Evolutionary conservation across 2,329 filamentous ascomycete genomes (phyloP), one percentile per base, ranked within the genome.

Genomic region (Pseudocercospora fuligena): DNA sequence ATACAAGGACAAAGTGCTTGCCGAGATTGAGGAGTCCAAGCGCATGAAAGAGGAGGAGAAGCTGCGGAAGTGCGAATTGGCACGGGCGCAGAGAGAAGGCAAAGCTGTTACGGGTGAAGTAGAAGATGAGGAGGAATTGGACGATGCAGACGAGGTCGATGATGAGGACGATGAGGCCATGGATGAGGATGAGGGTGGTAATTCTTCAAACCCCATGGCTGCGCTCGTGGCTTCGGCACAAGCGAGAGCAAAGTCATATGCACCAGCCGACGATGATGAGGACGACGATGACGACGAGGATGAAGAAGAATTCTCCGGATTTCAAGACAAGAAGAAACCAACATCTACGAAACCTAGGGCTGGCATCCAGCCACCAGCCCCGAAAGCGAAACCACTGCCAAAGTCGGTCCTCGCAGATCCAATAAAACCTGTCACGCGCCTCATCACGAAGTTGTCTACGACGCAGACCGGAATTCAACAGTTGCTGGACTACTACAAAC

Each of bases 371-470:
- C 7, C 66, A 27, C 43, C 69, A 47, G n/a, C 36, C 31, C 31
- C 61, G 12, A 54, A 33, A 27, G 69, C 46, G 51, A 25, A 5
- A 54, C 61, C 25, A 66, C 87, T 99, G 3, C 94, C 95, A 0
- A 94, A 94, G 29, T 96, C 94, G 83, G 92, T 97, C 77, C 97
- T 99, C 71, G 90, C 92, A 69, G 95, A 99, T 76, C 94, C 95
- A 2, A 82, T 97, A 59, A 93, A 94, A 11, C 93, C 94, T 14
- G 92, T 98, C 59, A 87, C 86, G 14, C 86, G 97, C 23, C 88
- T 99, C n/a, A 82, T 99, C 61, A 90, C 90, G 78, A 88, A 93
- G 64, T 85, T 98, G 11, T 91, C 91, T 0, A 82, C 88, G 9
- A 91, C 91, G 0, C 85, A 90, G 29, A 89, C 90, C 6, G 88